A percentile compares a stretch with the other conserved stretches of the same genome.
Conservation (phyloP, 2,329 filamentous ascomycete genomes). For the Penicillium sp. region DNA sequence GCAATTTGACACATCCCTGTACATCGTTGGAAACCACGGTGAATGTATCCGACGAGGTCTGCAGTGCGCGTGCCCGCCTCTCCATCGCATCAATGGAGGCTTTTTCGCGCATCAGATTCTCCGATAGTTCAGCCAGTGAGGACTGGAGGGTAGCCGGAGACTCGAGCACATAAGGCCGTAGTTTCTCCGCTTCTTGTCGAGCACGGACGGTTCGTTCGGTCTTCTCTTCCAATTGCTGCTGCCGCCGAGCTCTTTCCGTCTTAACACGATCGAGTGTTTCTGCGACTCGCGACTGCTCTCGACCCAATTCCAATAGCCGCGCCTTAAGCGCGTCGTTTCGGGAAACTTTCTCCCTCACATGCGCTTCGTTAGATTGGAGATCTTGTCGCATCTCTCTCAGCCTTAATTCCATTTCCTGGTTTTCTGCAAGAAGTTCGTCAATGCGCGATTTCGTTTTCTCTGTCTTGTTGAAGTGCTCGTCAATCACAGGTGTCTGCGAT, state of each 20-base stretch:
- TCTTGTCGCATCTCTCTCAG: slow-evolving; percentile 78
- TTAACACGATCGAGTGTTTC: slow-evolving; percentile 80
- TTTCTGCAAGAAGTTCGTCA: slow-evolving; percentile 78
- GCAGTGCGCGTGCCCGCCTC: slow-evolving; percentile 78
- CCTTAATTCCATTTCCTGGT: slow-evolving; percentile 78
- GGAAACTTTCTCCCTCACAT: slow-evolving; percentile 79
- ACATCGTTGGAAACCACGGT: slow-evolving; percentile 80
- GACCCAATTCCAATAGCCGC: slow-evolving; percentile 72
- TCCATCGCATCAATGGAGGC: slow-evolving; percentile 84
- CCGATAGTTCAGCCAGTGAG: slow-evolving; percentile 75
- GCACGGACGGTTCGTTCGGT: slow-evolving; percentile 58
- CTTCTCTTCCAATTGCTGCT: slow-evolving; percentile 54
- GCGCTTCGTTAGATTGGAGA: slow-evolving; percentile 73
- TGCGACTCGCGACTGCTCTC: slow-evolving; percentile 77
- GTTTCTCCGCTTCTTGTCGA: slow-evolving; percentile 81
- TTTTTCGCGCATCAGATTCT: slow-evolving; percentile 74
- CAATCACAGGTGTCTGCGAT: slow-evolving; percentile 82
- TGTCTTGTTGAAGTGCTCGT: slow-evolving; percentile 88
- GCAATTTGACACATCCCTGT: slow-evolving; percentile 78
- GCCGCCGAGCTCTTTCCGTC: slow-evolving; percentile 72
- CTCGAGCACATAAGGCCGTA: slow-evolving; percentile 88
- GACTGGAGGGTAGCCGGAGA: slow-evolving; percentile 80
- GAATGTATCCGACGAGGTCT: slow-evolving; percentile 90
- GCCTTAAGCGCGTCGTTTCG: slow-evolving; percentile 85
- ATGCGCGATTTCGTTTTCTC: slow-evolving; percentile 84